Evolutionary conservation across 352 stramenopile genomes (phyloP).

Genomic region (Phytophthora fragariaefolia): DNA sequence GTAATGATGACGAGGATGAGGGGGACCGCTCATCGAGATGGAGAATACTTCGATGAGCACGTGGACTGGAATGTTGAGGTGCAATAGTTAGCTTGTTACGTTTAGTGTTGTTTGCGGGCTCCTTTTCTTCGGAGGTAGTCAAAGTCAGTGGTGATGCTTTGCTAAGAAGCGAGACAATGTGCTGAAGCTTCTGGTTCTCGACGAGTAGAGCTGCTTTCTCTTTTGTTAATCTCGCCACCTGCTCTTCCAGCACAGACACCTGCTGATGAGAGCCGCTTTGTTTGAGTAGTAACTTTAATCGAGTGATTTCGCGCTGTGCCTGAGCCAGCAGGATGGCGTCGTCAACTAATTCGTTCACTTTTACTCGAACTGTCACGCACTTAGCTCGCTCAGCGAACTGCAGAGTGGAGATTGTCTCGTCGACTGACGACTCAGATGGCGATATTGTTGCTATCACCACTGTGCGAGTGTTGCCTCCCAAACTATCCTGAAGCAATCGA

Average conservation of each 20-base stretch:
- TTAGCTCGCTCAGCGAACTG: conserved; percentile 90
- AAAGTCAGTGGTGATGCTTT: conserved; percentile 12
- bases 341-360: conserved; percentile 85
- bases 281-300: conserved; percentile 66
- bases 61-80: conserved; percentile 1
- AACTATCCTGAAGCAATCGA: conserved; percentile 87
- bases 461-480: conserved; percentile 90
- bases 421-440: conserved; percentile 70
- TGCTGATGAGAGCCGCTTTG: conserved; percentile 45
- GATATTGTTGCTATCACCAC: conserved; percentile 91
- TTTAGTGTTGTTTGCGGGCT: background rate
- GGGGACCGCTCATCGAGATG: conserved; percentile 9
- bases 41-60: background rate
- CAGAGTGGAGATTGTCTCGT: conserved; percentile 93
- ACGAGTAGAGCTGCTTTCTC: conserved; percentile 52
- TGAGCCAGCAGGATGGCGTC: conserved; percentile 79
- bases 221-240: conserved; percentile 43
- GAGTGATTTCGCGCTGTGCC: conserved; percentile 73
- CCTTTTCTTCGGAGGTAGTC: conserved; percentile 7
- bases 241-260: conserved; percentile 50
- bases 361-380: conserved; percentile 72
- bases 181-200: conserved; percentile 65
- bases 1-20: conserved; percentile 20
- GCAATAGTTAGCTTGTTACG: background rate
- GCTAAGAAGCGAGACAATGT: conserved; percentile 29